Evolutionary conservation across 371 early-diverging fungal species (phyloP), one percentile per base, ranked within the genome.

Genomic region (Mortierella sp.): DNA sequence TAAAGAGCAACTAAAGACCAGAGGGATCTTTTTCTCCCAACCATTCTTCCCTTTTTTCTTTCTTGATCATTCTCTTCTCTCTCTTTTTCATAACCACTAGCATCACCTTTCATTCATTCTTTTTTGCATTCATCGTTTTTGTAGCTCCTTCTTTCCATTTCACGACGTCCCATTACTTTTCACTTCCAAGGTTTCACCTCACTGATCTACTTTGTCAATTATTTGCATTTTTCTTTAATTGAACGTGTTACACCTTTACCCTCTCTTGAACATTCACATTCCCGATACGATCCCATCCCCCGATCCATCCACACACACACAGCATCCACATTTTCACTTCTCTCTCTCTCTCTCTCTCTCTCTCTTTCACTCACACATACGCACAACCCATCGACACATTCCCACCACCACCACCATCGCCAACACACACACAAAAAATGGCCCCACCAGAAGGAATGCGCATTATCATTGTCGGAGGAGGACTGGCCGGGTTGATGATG

Each of bases 401-500:
- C 60, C 21, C 38, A n/a, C 24, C 14, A 27, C 35, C 49, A 58
- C 60, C n/a, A 58, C 27, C 29, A 4, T 11, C n/a, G 2, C 24
- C 18, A 48, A 48, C 75, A 48, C 24, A 12, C 10, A 38, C 18
- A 71, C 46, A 32, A 77, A n/a, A 10, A 12, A 58, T 80, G 84
- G 68, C 81, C 24, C 72, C 51, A 24, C 78, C 78, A 24, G 48
- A 54, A 27, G 72, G 75, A n/a, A 49, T 84, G 60, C 78, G 74
- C 44, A 71, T 84, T 21, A 75, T 84, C 56, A 84, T 84, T 38
- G 56, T 78, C 27, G 81, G 85, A 7, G 85, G 78, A 29, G 85
- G 85, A 4, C 71, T 84, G 12, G 85, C 85, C 10, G 85, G 85
- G 12, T 48, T 84, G 27, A 70, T 78, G 24, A 81, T 81, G 79